Conservation (phyloP, 2,329 filamentous ascomycete genomes). For the Pseudogymnoascus pannorum region DNA sequence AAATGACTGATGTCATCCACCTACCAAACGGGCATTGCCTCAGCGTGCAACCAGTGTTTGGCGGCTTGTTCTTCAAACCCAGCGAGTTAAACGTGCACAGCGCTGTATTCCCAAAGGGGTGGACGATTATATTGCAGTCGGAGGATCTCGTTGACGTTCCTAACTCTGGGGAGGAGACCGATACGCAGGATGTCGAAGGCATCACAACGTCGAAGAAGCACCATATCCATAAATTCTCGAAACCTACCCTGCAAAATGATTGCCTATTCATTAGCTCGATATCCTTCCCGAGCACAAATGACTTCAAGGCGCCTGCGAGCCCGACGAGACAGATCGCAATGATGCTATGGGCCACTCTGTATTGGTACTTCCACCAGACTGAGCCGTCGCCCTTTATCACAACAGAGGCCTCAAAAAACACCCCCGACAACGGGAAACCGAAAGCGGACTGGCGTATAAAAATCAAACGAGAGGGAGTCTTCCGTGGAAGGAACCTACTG, state of each 20-base stretch:
- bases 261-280: slow-evolving; percentile 88
- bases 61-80: slow-evolving; percentile 83
- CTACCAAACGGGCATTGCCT: slow-evolving; percentile 84
- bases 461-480: slow-evolving; percentile 79
- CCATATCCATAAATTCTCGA: slow-evolving; percentile 57
- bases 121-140: slow-evolving; percentile 81
- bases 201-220: slow-evolving; percentile 24
- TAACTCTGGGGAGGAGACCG: slow-evolving; percentile 27
- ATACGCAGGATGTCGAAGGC: slow-evolving; percentile 12
- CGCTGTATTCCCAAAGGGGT: slow-evolving; percentile 73
- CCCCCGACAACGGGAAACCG: slow-evolving; percentile 63
- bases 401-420: slow-evolving; percentile 55
- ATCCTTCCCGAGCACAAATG: slow-evolving; percentile 70
- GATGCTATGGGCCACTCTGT: slow-evolving; percentile 92
- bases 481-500: slow-evolving; percentile 66
- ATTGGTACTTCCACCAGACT: slow-evolving; percentile 94
- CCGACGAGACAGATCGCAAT: slow-evolving; percentile 86
- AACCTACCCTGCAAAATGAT: slow-evolving; percentile 71
- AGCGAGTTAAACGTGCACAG: slow-evolving; percentile 64
- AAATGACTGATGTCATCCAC: slow-evolving; percentile 42
- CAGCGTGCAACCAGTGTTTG: slow-evolving; percentile 78
- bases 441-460: slow-evolving; percentile 80
- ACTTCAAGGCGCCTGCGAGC: slow-evolving; percentile 72
- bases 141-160: slow-evolving; percentile 35
- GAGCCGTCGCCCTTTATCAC: slow-evolving; percentile 59